phyloP scores from a whole-genome alignment of 805 yeast genomes.

The Metschnikowia hibisci region DNA sequence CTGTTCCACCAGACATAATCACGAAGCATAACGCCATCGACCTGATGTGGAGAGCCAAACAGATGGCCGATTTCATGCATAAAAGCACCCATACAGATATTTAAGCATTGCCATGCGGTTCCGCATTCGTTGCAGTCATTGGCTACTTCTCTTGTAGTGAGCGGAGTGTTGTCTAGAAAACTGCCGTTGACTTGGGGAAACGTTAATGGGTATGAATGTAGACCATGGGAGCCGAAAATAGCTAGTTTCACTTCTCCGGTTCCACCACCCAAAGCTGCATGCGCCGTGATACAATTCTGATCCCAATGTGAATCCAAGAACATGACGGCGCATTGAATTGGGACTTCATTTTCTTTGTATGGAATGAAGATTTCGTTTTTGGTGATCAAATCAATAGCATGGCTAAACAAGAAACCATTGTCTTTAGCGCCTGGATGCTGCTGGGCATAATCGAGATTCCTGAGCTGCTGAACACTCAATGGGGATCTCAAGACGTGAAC shows the following conservation, averaged over 20 bases:
- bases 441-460: conserved; percentile 81
- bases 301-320: conserved; percentile 87
- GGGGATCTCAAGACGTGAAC: conserved; percentile 73
- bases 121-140: conserved; percentile 85
- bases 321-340: conserved; percentile 79
- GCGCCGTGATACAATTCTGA: conserved; percentile 62
- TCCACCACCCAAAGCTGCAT: conserved; percentile 95
- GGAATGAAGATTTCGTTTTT: conserved; percentile 43
- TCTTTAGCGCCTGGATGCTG: conserved; percentile 72
- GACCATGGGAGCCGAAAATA: conserved; percentile 89
- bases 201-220: conserved; percentile 88
- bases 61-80: conserved; percentile 94
- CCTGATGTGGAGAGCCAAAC: conserved; percentile 90
- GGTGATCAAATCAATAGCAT: conserved; percentile 71
- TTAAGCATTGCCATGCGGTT: conserved; percentile 84
- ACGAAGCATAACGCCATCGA: conserved; percentile 83
- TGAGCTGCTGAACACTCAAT: conserved; percentile 63
- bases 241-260: conserved; percentile 67
- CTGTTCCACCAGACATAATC: conserved; percentile 80
- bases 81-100: conserved; percentile 87
- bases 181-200: conserved; percentile 65
- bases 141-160: conserved; percentile 71
- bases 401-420: conserved; percentile 71
- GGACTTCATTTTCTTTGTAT: conserved; percentile 28
- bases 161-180: conserved; percentile 67